Evolutionary conservation across 225 moss, liverwort and hornwort species (phyloP), one percentile per base, ranked within the genome.

Genomic region (Bryoerythrophyllum caledonicum): DNA sequence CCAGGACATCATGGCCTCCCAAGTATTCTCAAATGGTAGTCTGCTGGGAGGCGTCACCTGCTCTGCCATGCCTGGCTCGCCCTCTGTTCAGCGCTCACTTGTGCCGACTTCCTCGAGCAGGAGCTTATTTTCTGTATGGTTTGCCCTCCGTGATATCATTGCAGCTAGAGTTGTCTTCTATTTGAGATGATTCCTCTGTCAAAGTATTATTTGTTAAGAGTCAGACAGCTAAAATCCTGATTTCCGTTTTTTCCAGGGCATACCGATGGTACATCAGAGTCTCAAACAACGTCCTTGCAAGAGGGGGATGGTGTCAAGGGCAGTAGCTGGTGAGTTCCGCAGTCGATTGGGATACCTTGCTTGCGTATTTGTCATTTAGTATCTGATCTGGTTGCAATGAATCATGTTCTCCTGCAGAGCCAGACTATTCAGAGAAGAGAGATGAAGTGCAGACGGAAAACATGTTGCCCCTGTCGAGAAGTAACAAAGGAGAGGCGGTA

Each of bases 241-340:
- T 23, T 56, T 74, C 16, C 53, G 12, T 21, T 74, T 60, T 75
- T 30, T 28, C n/a, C 68, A 81, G 83, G 74, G 59, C 57, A 48
- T 49, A 14, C 72, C 64, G 63, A 81, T 46, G 41, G 63, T 51
- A 38, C 79, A 27, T 62, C 54, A 52, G 71, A 84, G 20, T 27
- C 60, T 65, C 34, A 74, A 74, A 26, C 76, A 76, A 53, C 73
- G 59, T 41, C 38, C 79, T 72, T 53, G 21, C 68, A 77, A 74
- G 41, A 60, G 83, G 64, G 69, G 76, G 67, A 81, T 86, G 79
- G 75, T 79, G 79, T 79, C 83, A 73, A 89, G 77, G 30, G 86
- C 86, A 21, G 79, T 82, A 60, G 83, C 88, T 8, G 88, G 88
- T 84, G 74, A 63, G 86, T 55, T 60, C 63, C 25, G n/a, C 26